Percentiles rank a stretch among this genome's conserved stretches.
phyloP scores from a whole-genome alignment of 1,139 yeast genomes.

The Cylindricascospora bacillispora region DNA sequence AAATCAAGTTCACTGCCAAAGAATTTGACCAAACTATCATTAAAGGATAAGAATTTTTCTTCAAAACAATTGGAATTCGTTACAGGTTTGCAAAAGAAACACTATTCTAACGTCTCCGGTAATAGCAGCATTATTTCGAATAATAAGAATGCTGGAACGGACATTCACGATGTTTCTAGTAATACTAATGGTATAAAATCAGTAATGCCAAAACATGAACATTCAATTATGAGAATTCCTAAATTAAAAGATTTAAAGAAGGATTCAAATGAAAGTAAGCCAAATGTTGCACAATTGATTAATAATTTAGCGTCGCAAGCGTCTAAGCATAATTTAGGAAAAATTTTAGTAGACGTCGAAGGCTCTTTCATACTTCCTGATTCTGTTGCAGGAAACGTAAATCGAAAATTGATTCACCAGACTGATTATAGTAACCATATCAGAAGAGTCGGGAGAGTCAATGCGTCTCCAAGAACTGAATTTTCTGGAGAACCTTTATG shows the following conservation, averaged over 20 bases:
- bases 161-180: neutral
- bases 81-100: too few species aligned
- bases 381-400: conserved; percentile 20
- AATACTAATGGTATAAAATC: neutral
- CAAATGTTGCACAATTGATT: conserved; percentile 2
- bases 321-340: conserved; percentile 14
- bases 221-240: too few species aligned
- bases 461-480: neutral
- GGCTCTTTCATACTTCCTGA: conserved; percentile 20
- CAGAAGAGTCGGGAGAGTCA: conserved; percentile 1
- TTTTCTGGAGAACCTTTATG: conserved; percentile 45
- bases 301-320: conserved; percentile 19
- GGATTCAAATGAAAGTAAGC: neutral
- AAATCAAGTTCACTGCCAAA: conserved; percentile 1
- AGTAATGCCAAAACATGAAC: neutral
- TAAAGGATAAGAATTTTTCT: too few species aligned
- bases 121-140: neutral
- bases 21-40: too few species aligned
- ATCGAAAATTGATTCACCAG: conserved; percentile 16
- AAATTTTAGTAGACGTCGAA: conserved; percentile 19
- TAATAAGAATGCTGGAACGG: neutral
- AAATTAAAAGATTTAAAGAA: too few species aligned
- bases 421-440: conserved; percentile 22
- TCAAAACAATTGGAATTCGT: too few species aligned
- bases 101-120: neutral